Evolutionary conservation across 192 early-diverging fungal species (phyloP).

Genomic region (Lobosporangium transversale): DNA sequence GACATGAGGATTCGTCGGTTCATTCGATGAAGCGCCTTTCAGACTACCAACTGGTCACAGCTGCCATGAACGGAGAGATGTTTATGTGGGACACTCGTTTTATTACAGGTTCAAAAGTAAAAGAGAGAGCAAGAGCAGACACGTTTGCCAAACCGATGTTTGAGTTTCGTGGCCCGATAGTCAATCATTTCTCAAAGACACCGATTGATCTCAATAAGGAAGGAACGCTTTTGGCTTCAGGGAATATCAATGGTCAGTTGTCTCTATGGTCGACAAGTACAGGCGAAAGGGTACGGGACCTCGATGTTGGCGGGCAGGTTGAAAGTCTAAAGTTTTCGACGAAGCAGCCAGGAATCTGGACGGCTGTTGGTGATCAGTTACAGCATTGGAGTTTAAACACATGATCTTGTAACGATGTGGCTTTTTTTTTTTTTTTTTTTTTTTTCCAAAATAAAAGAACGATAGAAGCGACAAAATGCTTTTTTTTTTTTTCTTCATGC

Average conservation of each 20-base stretch:
- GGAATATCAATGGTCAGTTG: slow-evolving; percentile 11
- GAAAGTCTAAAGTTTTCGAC: slow-evolving; percentile 13
- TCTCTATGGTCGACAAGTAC: slow-evolving; percentile 42
- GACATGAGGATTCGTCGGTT: slow-evolving; percentile 35
- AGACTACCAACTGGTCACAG: slow-evolving; percentile 37
- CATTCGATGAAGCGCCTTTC: slow-evolving; percentile 19
- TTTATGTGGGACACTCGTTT: slow-evolving; percentile 43
- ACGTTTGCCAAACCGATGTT: slow-evolving; percentile 24
- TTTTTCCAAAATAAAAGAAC: too few relatives aligned
- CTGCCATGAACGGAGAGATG: slow-evolving; percentile 49
- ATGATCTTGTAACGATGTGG: too few relatives aligned
- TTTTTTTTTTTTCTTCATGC: slow-evolving; percentile 19
- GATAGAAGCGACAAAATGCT: too few relatives aligned
- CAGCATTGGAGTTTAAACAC: slow-evolving; percentile 22
- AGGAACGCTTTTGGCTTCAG: slow-evolving; percentile 29
- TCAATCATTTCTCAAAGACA: slow-evolving; percentile 16
- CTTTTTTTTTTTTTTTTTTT: slow-evolving; percentile 4
- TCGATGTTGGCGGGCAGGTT: slow-evolving; percentile 14
- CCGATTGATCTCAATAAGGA: slow-evolving; percentile 25
- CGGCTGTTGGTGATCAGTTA: slow-evolving; percentile 13
- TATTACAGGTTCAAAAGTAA: slow-evolving; percentile 8
- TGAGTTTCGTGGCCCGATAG: slow-evolving; percentile 12
- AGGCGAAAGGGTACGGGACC: slow-evolving; percentile 22
- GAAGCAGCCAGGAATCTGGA: slow-evolving; percentile 20
- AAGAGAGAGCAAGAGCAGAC: too few relatives aligned